These are phyloP conservation scores for Vachellia pachyceras DNA, from an alignment of 306 rosid species.

Conservation along the genomic window DNA sequence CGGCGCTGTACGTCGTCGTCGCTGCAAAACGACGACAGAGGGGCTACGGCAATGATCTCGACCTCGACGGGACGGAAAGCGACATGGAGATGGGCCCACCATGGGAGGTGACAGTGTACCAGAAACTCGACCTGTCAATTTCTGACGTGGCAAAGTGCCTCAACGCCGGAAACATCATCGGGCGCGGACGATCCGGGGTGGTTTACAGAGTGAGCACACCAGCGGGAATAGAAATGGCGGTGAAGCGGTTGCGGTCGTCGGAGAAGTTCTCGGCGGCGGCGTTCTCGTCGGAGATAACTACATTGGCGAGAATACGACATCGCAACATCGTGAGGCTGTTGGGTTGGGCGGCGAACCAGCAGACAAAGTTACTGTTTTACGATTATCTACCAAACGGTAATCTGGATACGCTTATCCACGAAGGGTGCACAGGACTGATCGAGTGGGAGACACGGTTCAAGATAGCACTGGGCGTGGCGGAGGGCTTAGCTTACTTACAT, in stretches of 20 bases:
- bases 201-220: slow-evolving; percentile 52
- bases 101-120: slow-evolving; percentile 72
- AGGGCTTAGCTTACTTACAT: slow-evolving; percentile 69
- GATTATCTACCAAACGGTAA: slow-evolving; percentile 58
- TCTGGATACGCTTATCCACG: slow-evolving; percentile 54
- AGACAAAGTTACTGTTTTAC: slow-evolving; percentile 61
- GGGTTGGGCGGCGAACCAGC: slow-evolving; percentile 67
- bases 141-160: slow-evolving; percentile 54
- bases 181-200: slow-evolving; percentile 68
- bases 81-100: slow-evolving; percentile 67
- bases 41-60: slow-evolving; percentile 44
- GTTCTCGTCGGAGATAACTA: slow-evolving; percentile 65
- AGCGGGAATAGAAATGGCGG: slow-evolving; percentile 52
- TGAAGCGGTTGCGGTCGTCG: slow-evolving; percentile 48
- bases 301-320: slow-evolving; percentile 63
- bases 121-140: slow-evolving; percentile 68
- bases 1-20: slow-evolving; percentile 62
- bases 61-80: slow-evolving; percentile 37
- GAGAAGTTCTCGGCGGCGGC: slow-evolving; percentile 62
- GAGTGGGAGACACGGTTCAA: slow-evolving; percentile 70
- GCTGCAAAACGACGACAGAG: slow-evolving; percentile 37
- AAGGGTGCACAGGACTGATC: slow-evolving; percentile 51
- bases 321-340: slow-evolving; percentile 67
- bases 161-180: slow-evolving; percentile 53
- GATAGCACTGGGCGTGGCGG: slow-evolving; percentile 72